Evolutionary conservation across 768 basidiomycete genomes (phyloP).

Genomic region (Suillus subluteus): DNA sequence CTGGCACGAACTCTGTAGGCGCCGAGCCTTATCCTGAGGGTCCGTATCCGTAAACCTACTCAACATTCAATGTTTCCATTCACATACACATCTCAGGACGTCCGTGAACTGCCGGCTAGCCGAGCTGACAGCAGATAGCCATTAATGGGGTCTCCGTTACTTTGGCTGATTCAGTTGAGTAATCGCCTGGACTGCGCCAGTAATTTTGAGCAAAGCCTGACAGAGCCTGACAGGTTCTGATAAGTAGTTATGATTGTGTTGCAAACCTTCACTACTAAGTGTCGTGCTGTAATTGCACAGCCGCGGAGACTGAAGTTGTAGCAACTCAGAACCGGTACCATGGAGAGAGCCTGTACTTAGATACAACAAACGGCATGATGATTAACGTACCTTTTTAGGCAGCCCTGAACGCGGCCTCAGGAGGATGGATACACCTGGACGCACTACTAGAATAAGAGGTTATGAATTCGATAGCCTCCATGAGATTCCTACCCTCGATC

Average conservation of each 20-base stretch:
- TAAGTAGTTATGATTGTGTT: not conserved
- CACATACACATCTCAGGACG: not conserved
- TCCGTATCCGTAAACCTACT: not conserved
- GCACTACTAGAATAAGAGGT: not conserved
- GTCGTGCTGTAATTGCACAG: slow-evolving; percentile 12
- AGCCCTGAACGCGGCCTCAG: slow-evolving; percentile 20
- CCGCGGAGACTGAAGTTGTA: slow-evolving; percentile 22
- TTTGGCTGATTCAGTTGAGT: not conserved
- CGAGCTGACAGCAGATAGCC: slow-evolving; percentile 9
- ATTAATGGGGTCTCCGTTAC: not conserved
- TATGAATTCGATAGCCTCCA: not conserved
- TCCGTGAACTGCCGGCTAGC: slow-evolving; percentile 14
- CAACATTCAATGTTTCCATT: not conserved
- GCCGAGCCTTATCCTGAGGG: not conserved
- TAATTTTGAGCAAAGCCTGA: not conserved
- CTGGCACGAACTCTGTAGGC: not conserved
- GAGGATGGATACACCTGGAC: not conserved
- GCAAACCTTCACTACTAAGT: not conserved
- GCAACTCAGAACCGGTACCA: slow-evolving; percentile 22
- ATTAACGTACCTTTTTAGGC: slow-evolving; percentile 23
- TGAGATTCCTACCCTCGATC: not conserved
- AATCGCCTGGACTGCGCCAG: not conserved
- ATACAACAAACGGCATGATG: slow-evolving; percentile 14
- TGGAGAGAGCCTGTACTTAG: slow-evolving; percentile 26
- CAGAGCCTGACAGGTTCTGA: no score